Base-by-base conservation (phyloP, 2,329 filamentous ascomycete species). In the Penicillium psychrosexuale region DNA sequence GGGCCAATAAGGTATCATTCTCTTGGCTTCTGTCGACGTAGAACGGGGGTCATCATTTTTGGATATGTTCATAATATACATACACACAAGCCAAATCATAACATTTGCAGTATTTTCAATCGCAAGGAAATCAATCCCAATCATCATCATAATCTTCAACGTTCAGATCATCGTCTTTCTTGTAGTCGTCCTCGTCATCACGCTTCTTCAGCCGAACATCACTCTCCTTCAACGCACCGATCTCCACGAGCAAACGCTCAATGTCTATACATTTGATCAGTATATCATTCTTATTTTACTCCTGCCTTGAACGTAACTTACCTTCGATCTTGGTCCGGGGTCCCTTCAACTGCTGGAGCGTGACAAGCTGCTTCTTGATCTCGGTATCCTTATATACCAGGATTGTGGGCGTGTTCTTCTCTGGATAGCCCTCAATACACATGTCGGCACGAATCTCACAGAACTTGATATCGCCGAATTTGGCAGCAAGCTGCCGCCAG, bases 391-490 rank as follows among this genome's bases (percentile, higher is more conserved):
- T 88, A 76, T 99, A 99, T 0, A 96, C 84, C 59, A 99, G 71
- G 34, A 99, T 91, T 0, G 94, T 99, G 1, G 94, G 94, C 55
- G 91, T 96, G 72, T 99, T 99, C 54, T 84, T 83, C 67, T 97
- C 94, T 1, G 94, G 94, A 73, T 99, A 99, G 38, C 91, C 91
- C 72, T 97, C 94, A 64, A 99, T 97, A 55, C 94, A 96, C 77
- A 97, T 85, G 69, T 91, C 87, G 7, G 87, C 94, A 64, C 87
- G 84, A 64, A 99, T 97, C 77, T 97, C 90, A 72, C 93, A 97
- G 75, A 99, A 99, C 76, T 99, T 99, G 72, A 99, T 80, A 61
- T 99, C 93, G 19, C 91, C 91, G 69, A 91, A 99, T 67, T 93
- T 91, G 56, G 75, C 77, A 0, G 94, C 93, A 38, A 94, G 82